These are phyloP conservation scores for Zygotorulaspora mrakii DNA, from an alignment of 1,139 yeast species.

Conservation along the genomic window DNA sequence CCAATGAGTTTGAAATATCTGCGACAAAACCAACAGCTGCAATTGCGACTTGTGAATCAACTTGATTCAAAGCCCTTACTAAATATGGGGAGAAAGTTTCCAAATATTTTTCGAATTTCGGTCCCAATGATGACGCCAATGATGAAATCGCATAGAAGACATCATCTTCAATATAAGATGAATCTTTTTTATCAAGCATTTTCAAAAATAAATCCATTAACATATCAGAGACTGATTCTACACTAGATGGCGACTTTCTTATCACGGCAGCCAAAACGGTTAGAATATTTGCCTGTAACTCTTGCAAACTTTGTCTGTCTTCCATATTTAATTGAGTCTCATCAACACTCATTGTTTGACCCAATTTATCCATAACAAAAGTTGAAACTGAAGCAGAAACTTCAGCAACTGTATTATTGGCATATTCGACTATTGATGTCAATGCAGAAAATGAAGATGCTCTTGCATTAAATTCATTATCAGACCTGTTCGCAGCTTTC, in stretches of 20 bases:
- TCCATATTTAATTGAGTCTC: slow-evolving; percentile 57
- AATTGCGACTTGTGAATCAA: slow-evolving; percentile 75
- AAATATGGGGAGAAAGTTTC: slow-evolving; percentile 78
- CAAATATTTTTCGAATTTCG: slow-evolving; percentile 69
- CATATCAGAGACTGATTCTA: slow-evolving; percentile 67
- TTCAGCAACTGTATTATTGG: slow-evolving; percentile 68
- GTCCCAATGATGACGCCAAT: slow-evolving; percentile 74
- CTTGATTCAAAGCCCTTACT: slow-evolving; percentile 71
- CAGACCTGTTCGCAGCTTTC: slow-evolving; percentile 62
- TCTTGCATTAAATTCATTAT: slow-evolving; percentile 84
- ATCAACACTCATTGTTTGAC: slow-evolving; percentile 56
- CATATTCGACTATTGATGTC: slow-evolving; percentile 71
- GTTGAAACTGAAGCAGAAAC: slow-evolving; percentile 69
- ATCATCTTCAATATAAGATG: slow-evolving; percentile 89
- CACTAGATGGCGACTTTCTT: slow-evolving; percentile 71
- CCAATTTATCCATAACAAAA: slow-evolving; percentile 69
- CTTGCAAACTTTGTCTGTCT: slow-evolving; percentile 75
- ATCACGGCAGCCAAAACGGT: slow-evolving; percentile 85
- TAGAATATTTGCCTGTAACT: slow-evolving; percentile 80
- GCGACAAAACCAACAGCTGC: slow-evolving; percentile 95
- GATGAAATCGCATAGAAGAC: slow-evolving; percentile 89
- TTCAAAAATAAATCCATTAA: slow-evolving; percentile 81
- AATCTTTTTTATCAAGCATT: slow-evolving; percentile 56
- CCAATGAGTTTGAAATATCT: slow-evolving; percentile 92
- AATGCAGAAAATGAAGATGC: slow-evolving; percentile 95